Conservation (phyloP, 441 rosid species). For the Gossypium schwendimanii region DNA sequence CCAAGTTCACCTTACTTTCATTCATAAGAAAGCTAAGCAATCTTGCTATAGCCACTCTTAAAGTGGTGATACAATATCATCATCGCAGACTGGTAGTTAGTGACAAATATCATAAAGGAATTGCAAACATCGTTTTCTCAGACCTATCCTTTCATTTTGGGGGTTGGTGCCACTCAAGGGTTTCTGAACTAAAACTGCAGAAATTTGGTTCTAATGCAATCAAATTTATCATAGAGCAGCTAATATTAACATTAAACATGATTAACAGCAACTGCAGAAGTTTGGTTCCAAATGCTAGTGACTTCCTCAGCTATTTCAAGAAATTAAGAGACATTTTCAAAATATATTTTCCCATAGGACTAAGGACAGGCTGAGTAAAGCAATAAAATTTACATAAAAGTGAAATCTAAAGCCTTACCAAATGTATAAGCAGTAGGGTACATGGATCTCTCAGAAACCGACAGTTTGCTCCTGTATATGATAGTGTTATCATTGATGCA, state of each 20-base stretch:
- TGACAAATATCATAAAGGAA: not conserved
- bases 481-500: constrained; percentile 52
- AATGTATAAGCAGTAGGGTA: constrained; percentile 61
- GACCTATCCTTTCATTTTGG: not conserved
- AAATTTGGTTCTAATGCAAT: not conserved
- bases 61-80: not conserved
- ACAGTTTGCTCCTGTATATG: constrained; percentile 48
- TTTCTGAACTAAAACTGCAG: constrained; percentile 1
- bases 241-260: not conserved
- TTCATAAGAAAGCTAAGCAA: not conserved
- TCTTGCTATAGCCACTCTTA: not conserved
- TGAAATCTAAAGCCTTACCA: constrained; percentile 35
- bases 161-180: not conserved
- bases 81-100: not conserved
- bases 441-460: constrained; percentile 57
- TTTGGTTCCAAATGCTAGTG: not conserved
- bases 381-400: not conserved
- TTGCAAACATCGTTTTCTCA: not conserved
- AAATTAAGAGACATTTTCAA: not conserved
- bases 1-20: not conserved
- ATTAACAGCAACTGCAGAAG: not conserved
- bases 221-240: not conserved
- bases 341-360: constrained; percentile 1
- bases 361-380: not conserved
- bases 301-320: not conserved